Conservation (phyloP, 1,139 yeast species). For the Suhomyces yuchorum region DNA sequence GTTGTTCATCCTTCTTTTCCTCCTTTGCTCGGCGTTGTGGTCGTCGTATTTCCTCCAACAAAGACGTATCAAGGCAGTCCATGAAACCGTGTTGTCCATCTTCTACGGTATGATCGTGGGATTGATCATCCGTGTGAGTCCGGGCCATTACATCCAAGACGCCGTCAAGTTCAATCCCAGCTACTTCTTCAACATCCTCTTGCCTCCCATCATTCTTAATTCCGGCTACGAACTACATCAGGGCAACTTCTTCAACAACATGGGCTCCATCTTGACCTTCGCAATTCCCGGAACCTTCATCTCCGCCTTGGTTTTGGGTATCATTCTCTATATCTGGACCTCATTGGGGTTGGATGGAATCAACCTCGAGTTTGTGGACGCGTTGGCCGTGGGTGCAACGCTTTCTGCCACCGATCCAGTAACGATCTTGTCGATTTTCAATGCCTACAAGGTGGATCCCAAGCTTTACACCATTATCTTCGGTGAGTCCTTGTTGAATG, state of each 20-base stretch:
- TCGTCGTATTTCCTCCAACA: slow-evolving; percentile 92
- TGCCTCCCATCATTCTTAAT: slow-evolving; percentile 95
- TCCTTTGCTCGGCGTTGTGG: slow-evolving; percentile 90
- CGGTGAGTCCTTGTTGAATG: slow-evolving; percentile 93
- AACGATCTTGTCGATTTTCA: slow-evolving; percentile 92
- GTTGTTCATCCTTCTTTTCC: slow-evolving; percentile 75
- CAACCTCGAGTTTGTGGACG: slow-evolving; percentile 88
- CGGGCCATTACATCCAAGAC: slow-evolving; percentile 96
- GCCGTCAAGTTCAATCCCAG: slow-evolving; percentile 94
- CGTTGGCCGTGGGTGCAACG: slow-evolving; percentile 96
- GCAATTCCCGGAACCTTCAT: slow-evolving; percentile 98
- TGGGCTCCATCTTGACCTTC: slow-evolving; percentile 87
- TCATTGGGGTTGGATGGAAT: slow-evolving; percentile 88
- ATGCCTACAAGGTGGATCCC: slow-evolving; percentile 97
- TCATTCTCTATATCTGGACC: slow-evolving; percentile 86
- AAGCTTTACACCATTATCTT: slow-evolving; percentile 93
- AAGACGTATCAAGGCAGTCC: slow-evolving; percentile 87
- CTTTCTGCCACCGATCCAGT: slow-evolving; percentile 98
- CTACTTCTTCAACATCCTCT: slow-evolving; percentile 87
- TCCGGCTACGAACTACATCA: slow-evolving; percentile 97
- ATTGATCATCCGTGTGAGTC: slow-evolving; percentile 79
- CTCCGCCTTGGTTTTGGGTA: slow-evolving; percentile 86
- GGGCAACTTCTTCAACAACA: slow-evolving; percentile 89
- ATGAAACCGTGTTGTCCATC: slow-evolving; percentile 94
- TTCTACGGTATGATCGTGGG: slow-evolving; percentile 98